phyloP scores from a whole-genome alignment of 2,329 filamentous ascomycete genomes.

The Epicoccum sorghinum region DNA sequence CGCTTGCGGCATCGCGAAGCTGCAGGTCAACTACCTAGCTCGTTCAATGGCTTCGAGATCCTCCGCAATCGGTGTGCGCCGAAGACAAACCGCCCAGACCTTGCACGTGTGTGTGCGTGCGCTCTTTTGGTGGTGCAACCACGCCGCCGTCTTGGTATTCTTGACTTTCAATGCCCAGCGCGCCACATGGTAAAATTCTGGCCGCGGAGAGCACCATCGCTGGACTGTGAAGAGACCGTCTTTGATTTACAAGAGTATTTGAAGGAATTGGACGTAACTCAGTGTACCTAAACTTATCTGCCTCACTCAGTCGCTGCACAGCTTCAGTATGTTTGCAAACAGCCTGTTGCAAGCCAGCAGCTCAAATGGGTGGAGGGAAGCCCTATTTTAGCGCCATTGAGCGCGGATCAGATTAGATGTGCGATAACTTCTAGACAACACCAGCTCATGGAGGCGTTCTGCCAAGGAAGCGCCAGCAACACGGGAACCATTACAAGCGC shows the following conservation, averaged over 20 bases:
- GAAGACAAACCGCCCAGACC: neutral
- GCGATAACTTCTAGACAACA: neutral
- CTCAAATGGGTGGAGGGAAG: neutral
- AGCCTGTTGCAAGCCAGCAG: neutral
- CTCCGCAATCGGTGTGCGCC: constrained; percentile 1
- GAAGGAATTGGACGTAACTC: no score
- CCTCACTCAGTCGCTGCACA: no score
- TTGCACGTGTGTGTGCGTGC: neutral
- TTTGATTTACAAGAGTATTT: no score
- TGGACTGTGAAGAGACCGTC: neutral
- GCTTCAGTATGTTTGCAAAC: no score
- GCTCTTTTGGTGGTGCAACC: neutral
- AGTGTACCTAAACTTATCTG: no score
- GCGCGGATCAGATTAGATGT: constrained; percentile 9
- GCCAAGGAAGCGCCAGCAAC: constrained; percentile 9
- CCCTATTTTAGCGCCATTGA: neutral
- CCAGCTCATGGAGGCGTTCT: neutral
- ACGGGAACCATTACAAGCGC: constrained; percentile 3
- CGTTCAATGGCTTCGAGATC: neutral
- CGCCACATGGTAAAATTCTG: constrained; percentile 1
- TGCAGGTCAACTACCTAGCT: no score
- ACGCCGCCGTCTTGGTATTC: constrained; percentile 10
- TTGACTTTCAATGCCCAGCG: constrained; percentile 4
- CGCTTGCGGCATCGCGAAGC: neutral
- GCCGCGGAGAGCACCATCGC: neutral